A percentile compares a stretch with the other conserved stretches of the same genome.
phyloP scores from a whole-genome alignment of 352 stramenopile genomes.

The Phytophthora melonis region DNA sequence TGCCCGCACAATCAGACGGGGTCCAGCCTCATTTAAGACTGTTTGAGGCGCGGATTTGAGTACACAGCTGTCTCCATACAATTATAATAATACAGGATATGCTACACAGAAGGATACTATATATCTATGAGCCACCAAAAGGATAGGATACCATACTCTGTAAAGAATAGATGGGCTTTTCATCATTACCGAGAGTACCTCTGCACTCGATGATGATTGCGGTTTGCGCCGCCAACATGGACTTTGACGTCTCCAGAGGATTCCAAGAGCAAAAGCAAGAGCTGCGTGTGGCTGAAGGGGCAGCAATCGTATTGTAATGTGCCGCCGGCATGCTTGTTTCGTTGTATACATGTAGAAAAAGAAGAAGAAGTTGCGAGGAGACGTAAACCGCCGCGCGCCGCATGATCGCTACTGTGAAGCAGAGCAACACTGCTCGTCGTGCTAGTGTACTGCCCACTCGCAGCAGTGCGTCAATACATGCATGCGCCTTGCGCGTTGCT shows the following conservation, averaged over 20 bases:
- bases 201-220: not conserved
- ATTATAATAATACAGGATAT: not conserved
- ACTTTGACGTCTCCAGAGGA: too few species aligned
- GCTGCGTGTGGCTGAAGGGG: too few species aligned
- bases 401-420: not conserved
- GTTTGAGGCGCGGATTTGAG: conserved; percentile 3
- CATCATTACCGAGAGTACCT: not conserved
- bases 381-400: too few species aligned
- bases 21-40: conserved; percentile 4
- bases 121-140: too few species aligned
- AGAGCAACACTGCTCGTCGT: not conserved
- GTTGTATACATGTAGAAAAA: too few species aligned
- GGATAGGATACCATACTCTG: too few species aligned
- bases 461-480: not conserved
- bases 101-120: not conserved
- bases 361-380: too few species aligned
- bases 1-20: conserved; percentile 29
- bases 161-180: not conserved
- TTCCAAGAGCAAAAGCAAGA: too few species aligned
- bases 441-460: not conserved
- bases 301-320: too few species aligned
- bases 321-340: too few species aligned
- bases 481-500: not conserved
- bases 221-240: not conserved
- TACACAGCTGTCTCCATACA: not conserved